Evolutionary conservation across 345 rosid species (phyloP), one percentile per base, ranked within the genome.

Genomic region (Pistacia integerrima): DNA sequence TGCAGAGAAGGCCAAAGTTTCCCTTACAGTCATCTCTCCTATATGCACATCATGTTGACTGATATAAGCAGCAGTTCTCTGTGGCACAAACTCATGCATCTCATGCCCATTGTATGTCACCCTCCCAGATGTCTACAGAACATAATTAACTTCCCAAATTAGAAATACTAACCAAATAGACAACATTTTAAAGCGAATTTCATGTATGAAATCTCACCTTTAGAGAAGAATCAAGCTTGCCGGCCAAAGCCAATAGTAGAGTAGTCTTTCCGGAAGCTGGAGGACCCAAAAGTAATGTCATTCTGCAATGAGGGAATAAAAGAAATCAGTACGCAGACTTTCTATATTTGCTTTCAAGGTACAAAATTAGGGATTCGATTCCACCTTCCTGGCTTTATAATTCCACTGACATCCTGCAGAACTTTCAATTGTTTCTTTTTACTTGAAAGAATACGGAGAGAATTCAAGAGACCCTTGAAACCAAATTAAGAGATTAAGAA

Each of bases 1-100:
- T 16, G 97, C 97, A 0, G 96, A 89, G 83, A 94, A 94, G 49
- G 90, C 92, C 81, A 94, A 78, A 41, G 98, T 94, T 79, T 94
- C 98, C 72, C 93, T 87, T 4, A 94, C 94, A 2, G 98, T 92
- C 96, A 94, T 83, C 64, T 90, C 92, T 55, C 86, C 89, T 3
- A 89, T 85, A 33, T 94, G 98, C 61, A 91, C 77, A 88, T 94
- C 98, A 55, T 89, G 82, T 74, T 94, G 97, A 60, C 97, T 90
- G 48, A 89, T 86, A 74, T 88, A 88, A 61, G 89, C 86, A 36
- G 88, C 85, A 0, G 88, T 84, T 61, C 85, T 82, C 54, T 86
- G 80, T 1, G 91, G 85, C 18, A 84, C 76, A 63, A 88, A 88
- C 70, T 86, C 91, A 67, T 84, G 58, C 83, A 86, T 52, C 0